Conservation (phyloP, 2,329 filamentous ascomycete genomes). For the Phialemonium atrogriseum region DNA sequence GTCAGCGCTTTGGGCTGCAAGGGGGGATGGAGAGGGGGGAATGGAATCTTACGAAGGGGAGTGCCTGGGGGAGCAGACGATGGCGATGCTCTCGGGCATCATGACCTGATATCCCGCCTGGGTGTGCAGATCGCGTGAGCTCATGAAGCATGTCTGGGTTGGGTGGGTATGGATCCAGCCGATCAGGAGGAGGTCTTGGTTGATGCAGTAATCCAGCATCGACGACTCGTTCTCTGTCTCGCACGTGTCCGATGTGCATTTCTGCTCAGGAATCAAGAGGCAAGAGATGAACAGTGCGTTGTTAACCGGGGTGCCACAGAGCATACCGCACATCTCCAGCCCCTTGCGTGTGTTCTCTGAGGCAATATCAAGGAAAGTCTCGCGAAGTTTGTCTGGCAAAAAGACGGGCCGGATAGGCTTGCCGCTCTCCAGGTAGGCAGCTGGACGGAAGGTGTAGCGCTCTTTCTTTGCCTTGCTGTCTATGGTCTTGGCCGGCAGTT, state of each 20-base stretch:
- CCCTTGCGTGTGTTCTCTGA: conserved; percentile 69
- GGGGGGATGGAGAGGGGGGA: not conserved
- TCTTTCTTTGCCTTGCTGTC: conserved; percentile 36
- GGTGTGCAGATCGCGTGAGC: conserved; percentile 85
- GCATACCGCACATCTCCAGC: conserved; percentile 89
- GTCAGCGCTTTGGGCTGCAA: conserved; percentile 7
- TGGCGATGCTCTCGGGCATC: conserved; percentile 92
- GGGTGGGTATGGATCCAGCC: conserved; percentile 99
- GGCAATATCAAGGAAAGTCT: conserved; percentile 66
- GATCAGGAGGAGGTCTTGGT: conserved; percentile 73
- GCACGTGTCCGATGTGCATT: conserved; percentile 84
- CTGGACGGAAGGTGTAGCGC: conserved; percentile 70
- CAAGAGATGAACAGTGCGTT: conserved; percentile 89
- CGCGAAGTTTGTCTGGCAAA: conserved; percentile 67
- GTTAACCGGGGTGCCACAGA: conserved; percentile 83
- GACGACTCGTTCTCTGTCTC: conserved; percentile 82
- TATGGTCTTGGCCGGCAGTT: conserved; percentile 23
- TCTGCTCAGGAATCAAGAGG: conserved; percentile 85
- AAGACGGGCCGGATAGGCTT: conserved; percentile 81
- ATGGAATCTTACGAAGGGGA: conserved; percentile 55
- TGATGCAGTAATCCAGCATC: conserved; percentile 83
- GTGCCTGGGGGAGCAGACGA: conserved; percentile 86
- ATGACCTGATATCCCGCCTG: conserved; percentile 93
- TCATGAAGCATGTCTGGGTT: conserved; percentile 96
- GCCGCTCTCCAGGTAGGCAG: conserved; percentile 84